Percentiles rank a stretch among this genome's conserved stretches.
These are phyloP conservation scores for Plasmodium sp. DNA, from an alignment of 169 alveolate genomes.

Conservation along the genomic window DNA sequence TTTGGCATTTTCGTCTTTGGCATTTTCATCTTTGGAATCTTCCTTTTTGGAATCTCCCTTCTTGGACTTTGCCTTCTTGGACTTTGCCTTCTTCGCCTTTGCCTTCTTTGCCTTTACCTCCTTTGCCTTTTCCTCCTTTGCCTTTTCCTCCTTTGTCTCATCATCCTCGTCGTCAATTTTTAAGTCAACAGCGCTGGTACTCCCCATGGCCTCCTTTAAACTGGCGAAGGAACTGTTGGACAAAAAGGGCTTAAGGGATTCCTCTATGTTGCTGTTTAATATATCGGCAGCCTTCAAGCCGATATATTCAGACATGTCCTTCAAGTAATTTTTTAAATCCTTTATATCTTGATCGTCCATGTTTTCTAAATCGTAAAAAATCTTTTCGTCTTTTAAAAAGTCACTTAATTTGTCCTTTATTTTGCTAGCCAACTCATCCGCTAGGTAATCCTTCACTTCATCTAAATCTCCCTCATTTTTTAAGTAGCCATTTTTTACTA, in stretches of 20 bases:
- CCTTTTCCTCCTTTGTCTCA: background rate
- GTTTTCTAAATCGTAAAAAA: background rate
- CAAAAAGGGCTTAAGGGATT: slow-evolving; percentile 48
- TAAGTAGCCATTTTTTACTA: slow-evolving; percentile 36
- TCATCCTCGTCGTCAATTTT: background rate
- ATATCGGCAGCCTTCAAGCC: slow-evolving; percentile 49
- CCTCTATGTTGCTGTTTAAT: slow-evolving; percentile 29
- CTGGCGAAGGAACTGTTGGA: background rate
- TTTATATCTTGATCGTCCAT: slow-evolving; percentile 7
- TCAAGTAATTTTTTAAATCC: slow-evolving; percentile 33
- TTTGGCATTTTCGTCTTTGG: background rate
- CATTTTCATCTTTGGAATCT: background rate
- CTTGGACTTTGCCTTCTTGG: too few species aligned
- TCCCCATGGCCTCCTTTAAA: background rate
- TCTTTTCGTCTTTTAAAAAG: slow-evolving; percentile 20
- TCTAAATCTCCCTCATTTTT: slow-evolving; percentile 19
- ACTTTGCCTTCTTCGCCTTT: background rate
- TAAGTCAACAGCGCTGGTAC: background rate
- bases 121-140: background rate
- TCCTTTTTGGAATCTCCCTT: background rate
- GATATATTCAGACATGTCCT: slow-evolving; percentile 30
- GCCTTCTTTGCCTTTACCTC: background rate
- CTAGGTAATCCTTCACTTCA: slow-evolving; percentile 46
- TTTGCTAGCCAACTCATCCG: slow-evolving; percentile 52
- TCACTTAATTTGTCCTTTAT: slow-evolving; percentile 16